phyloP scores from a whole-genome alignment of 495 filamentous ascomycete species.

The Podospora appendiculata region DNA sequence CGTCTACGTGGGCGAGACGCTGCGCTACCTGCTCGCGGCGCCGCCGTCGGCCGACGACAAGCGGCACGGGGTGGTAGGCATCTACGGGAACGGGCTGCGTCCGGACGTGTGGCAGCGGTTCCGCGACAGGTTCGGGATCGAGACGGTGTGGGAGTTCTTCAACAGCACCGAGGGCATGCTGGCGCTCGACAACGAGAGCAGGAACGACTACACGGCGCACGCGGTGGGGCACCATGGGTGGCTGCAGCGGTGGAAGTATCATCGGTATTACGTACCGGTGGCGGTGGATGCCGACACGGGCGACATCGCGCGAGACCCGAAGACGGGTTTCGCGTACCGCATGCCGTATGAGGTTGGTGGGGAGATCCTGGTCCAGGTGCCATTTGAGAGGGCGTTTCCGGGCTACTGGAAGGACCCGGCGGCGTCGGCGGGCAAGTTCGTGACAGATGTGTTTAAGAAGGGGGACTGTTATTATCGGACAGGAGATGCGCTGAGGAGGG shows the following conservation, averaged over 20 bases:
- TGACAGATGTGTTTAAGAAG: conserved; percentile 62
- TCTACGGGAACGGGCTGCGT: conserved; percentile 72
- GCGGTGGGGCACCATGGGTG: conserved; percentile 68
- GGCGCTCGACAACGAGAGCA: conserved; percentile 47
- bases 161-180: conserved; percentile 60
- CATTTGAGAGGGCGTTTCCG: conserved; percentile 48
- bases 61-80: conserved; percentile 55
- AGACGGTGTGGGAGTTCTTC: conserved; percentile 54
- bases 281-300: conserved; percentile 60
- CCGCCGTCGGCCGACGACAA: conserved; percentile 57
- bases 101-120: conserved; percentile 72
- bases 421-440: conserved; percentile 62
- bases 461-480: conserved; percentile 71
- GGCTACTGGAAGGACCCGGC: conserved; percentile 63
- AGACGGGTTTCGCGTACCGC: conserved; percentile 58
- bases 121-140: conserved; percentile 53
- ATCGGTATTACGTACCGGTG: conserved; percentile 55
- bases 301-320: conserved; percentile 51
- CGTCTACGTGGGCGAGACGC: conserved; percentile 78
- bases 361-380: conserved; percentile 66
- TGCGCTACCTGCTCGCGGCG: conserved; percentile 65
- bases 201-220: conserved; percentile 51
- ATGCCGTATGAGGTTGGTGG: conserved; percentile 60
- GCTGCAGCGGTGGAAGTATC: conserved; percentile 41
- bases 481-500: conserved; percentile 62